A percentile compares a stretch with the other conserved stretches of the same genome.
Conservation (phyloP, 768 basidiomycete genomes). For the Cystobasidium ongulense region DNA sequence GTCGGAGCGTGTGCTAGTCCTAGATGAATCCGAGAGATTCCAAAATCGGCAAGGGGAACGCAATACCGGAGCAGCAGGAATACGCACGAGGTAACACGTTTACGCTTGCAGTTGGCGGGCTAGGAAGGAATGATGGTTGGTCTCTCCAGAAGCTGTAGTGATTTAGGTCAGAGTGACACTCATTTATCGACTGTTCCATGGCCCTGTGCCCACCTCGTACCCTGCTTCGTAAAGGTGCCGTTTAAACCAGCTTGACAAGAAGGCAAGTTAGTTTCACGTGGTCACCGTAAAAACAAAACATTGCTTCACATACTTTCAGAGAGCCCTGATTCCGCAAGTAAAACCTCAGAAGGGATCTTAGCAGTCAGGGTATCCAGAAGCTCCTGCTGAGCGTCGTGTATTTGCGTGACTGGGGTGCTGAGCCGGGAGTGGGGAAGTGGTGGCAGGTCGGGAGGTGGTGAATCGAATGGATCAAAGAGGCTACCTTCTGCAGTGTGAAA, state of each 20-base stretch:
- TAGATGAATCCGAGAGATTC: background rate
- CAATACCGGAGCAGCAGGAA: background rate
- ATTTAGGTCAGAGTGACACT: background rate
- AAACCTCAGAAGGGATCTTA: background rate
- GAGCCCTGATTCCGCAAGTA: background rate
- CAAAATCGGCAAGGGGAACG: background rate
- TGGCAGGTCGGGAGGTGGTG: background rate
- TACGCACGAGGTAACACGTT: background rate
- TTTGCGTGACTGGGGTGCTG: background rate
- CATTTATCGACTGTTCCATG: too few relatives aligned
- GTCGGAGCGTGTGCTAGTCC: background rate
- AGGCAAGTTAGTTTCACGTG: background rate
- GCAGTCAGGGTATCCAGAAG: background rate
- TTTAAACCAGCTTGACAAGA: background rate
- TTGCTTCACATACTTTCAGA: background rate
- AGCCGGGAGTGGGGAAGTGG: background rate
- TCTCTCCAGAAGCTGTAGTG: background rate
- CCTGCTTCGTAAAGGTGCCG: too few relatives aligned
- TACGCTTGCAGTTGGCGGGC: background rate
- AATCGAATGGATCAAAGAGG: background rate
- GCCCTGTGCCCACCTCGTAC: too few relatives aligned
- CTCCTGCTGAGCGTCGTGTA: background rate
- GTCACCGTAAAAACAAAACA: background rate
- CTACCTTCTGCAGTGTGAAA: background rate
- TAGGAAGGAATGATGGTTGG: background rate